A percentile compares a stretch with the other conserved stretches of the same genome.
Evolutionary conservation across 176 grass and related monocot genomes (phyloP).

Genomic region (Lolium multiflorum): DNA sequence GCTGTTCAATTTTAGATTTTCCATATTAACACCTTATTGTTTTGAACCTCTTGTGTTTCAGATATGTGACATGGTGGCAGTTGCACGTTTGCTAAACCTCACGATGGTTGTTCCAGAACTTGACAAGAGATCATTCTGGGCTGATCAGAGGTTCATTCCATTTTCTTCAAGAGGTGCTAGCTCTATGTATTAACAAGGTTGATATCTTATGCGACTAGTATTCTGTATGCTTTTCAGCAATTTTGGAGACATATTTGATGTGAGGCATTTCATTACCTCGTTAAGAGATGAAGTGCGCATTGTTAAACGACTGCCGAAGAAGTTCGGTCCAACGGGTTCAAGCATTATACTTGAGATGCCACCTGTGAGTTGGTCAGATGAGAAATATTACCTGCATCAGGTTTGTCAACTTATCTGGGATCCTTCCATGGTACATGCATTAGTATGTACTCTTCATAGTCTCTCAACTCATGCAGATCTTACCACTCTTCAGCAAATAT

Average conservation of each 20-base stretch:
- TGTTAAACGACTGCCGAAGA: constrained; percentile 80
- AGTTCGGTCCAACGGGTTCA: constrained; percentile 39
- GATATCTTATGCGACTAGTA: constrained; percentile 18
- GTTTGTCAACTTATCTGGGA: constrained; percentile 51
- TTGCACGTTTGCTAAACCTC: constrained; percentile 84
- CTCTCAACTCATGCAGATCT: constrained; percentile 67
- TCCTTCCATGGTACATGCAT: constrained; percentile 15
- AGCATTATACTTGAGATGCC: constrained; percentile 60
- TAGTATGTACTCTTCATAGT: constrained; percentile 8
- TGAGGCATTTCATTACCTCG: constrained; percentile 83
- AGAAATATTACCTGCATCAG: constrained; percentile 96
- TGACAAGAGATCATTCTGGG: constrained; percentile 97
- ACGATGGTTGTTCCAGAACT: constrained; percentile 89
- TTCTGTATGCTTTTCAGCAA: constrained; percentile 55
- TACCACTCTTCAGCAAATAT: constrained; percentile 86
- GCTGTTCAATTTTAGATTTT: neutral
- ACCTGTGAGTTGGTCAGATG: constrained; percentile 96
- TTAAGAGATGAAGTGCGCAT: constrained; percentile 86
- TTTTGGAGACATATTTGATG: constrained; percentile 94
- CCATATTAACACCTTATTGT: constrained; percentile 8
- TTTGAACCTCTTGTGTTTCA: constrained; percentile 42
- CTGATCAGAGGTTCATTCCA: constrained; percentile 77
- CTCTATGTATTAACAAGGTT: constrained; percentile 7
- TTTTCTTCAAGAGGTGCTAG: constrained; percentile 30
- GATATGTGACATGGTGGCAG: constrained; percentile 97